These are phyloP conservation scores for Triticum urartu DNA, from an alignment of 176 grass and related monocot genomes.

Conservation along the genomic window DNA sequence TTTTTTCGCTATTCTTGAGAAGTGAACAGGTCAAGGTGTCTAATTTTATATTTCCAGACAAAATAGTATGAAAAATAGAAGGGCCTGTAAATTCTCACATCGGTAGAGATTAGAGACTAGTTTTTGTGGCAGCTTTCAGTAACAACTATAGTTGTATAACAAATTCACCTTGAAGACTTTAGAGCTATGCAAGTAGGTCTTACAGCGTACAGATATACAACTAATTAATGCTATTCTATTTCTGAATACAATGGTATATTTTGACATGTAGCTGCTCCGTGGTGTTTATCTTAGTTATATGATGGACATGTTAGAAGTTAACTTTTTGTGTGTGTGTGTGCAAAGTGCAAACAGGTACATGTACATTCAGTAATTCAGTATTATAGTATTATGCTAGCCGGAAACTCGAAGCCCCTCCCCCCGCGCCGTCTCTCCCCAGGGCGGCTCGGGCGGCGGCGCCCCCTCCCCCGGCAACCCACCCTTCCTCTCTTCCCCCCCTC, in stretches of 20 bases:
- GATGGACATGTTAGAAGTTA: not conserved
- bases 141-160: not conserved
- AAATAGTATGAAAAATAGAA: not conserved
- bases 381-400: not conserved
- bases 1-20: not conserved
- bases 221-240: not conserved
- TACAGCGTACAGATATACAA: not conserved
- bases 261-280: no score
- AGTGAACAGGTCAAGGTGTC: not conserved
- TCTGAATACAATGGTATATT: no score
- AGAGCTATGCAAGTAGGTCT: not conserved
- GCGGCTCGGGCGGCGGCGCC: no score
- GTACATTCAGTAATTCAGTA: not conserved
- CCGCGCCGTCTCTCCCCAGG: no score
- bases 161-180: not conserved
- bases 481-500: no score
- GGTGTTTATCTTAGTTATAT: no score
- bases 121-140: not conserved
- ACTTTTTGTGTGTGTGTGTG: not conserved
- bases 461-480: no score
- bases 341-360: not conserved
- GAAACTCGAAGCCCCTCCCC: no score
- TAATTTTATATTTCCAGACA: not conserved
- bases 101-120: not conserved
- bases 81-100: not conserved